Percentiles rank a stretch among this genome's conserved stretches.
These are phyloP conservation scores for Yarrowia hollandica DNA, from an alignment of 805 yeast genomes.

Conservation along the genomic window DNA sequence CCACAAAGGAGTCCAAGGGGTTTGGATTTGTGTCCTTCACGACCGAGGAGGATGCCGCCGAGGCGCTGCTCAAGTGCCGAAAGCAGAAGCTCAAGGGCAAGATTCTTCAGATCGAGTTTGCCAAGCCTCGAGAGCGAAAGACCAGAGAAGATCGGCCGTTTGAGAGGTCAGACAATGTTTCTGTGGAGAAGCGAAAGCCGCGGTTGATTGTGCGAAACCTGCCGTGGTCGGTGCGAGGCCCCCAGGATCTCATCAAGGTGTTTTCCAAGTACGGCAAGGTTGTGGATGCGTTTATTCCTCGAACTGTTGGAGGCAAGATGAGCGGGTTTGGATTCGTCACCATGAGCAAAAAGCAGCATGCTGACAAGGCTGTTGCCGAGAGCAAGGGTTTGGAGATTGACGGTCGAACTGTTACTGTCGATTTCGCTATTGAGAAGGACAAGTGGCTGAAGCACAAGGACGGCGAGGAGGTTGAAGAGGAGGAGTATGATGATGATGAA, in stretches of 20 bases:
- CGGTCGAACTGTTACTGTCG: slow-evolving; percentile 91
- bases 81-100: slow-evolving; percentile 65
- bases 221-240: slow-evolving; percentile 92
- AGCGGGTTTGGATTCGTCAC: slow-evolving; percentile 93
- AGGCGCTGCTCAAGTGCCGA: slow-evolving; percentile 69
- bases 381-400: slow-evolving; percentile 74
- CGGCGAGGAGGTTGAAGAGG: slow-evolving; percentile 46
- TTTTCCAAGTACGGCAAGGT: slow-evolving; percentile 84
- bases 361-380: slow-evolving; percentile 77
- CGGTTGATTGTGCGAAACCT: slow-evolving; percentile 85
- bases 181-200: slow-evolving; percentile 75
- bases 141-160: slow-evolving; percentile 31
- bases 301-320: slow-evolving; percentile 84
- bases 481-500: slow-evolving; percentile 44
- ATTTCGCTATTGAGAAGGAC: slow-evolving; percentile 84
- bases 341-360: slow-evolving; percentile 75
- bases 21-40: slow-evolving; percentile 95
- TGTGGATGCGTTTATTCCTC: slow-evolving; percentile 83
- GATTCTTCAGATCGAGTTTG: slow-evolving; percentile 75
- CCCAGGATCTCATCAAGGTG: slow-evolving; percentile 64
- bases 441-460: slow-evolving; percentile 66
- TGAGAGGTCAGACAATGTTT: slow-evolving; percentile 20
- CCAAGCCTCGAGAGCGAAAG: slow-evolving; percentile 79
- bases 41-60: slow-evolving; percentile 75
- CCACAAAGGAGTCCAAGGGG: slow-evolving; percentile 74